Base-by-base conservation (phyloP, 495 filamentous ascomycete species). In the Penicillium macrosclerotiorum region DNA sequence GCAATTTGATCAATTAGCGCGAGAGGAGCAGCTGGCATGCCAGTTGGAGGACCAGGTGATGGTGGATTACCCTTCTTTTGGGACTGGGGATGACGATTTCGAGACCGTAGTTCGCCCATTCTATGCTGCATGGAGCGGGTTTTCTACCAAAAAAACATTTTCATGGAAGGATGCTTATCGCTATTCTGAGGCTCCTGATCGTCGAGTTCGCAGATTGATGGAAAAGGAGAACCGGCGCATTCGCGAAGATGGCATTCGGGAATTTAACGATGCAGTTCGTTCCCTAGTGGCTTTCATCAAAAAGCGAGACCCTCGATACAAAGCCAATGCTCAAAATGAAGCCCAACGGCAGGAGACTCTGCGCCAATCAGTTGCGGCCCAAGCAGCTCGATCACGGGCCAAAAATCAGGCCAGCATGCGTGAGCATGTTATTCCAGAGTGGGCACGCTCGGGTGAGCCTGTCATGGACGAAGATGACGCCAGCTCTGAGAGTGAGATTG, bases 221-320 rank as follows among this genome's bases (percentile, higher is more conserved):
- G 94, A 96, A 61, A 95, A 95, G 62, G 91, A 96, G 66, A 99
- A 99, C 64, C 88, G 82, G 52, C 83, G 82, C 32, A 66, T 87
- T n/a, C 77, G 93, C 45, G 89, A 95, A 7, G 86, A 88, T 27
- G 88, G 80, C 2, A 81, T 89, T 22, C 80, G 85, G 31, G 87
- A 96, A 45, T 97, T 92, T 69, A 97, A 96, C 67, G 89, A 95
- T 51, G 85, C 88, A 8, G 91, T 99, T n/a, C 65, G 82, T 34
- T 86, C 85, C 1, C 77, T 99, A 11, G 89, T 97, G 9, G 76
- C 82, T 8, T 96, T 97, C 64, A 85, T 90, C n/a, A 86, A 86
- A 50, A 96, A 95, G 69, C 80, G 93, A 20, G 93, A 99, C 54
- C 89, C 89, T 0, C 82, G 93, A 40, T 95, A 86, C 59, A 80